phyloP scores from a whole-genome alignment of 192 early-diverging fungal genomes.

The Coemansia sp. region DNA sequence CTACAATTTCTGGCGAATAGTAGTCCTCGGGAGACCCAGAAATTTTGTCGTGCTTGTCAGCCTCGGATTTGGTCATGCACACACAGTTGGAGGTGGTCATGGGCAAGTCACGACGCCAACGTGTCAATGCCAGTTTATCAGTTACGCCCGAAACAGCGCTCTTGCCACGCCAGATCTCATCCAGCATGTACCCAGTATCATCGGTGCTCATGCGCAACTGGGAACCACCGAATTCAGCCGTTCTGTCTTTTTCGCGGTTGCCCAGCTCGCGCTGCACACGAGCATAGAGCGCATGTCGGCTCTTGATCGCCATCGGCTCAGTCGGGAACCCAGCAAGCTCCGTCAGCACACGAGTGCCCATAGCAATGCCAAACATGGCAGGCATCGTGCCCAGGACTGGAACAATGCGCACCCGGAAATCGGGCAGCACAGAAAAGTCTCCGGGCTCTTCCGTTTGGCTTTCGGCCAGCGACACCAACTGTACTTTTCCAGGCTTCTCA shows the following conservation, averaged over 20 bases:
- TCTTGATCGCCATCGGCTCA: constrained; percentile 73
- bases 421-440: constrained; percentile 89
- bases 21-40: constrained; percentile 26
- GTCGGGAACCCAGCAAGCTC: constrained; percentile 64
- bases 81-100: constrained; percentile 74
- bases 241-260: constrained; percentile 52
- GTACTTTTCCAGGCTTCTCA: constrained; percentile 90
- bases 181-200: constrained; percentile 85
- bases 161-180: constrained; percentile 85
- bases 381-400: constrained; percentile 89
- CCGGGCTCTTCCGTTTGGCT: constrained; percentile 77
- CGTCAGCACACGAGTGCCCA: constrained; percentile 84
- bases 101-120: constrained; percentile 76
- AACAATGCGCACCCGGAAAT: constrained; percentile 86
- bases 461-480: constrained; percentile 87
- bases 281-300: constrained; percentile 70
- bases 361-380: constrained; percentile 89
- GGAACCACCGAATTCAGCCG: constrained; percentile 20
- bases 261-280: constrained; percentile 74
- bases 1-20: constrained; percentile 37
- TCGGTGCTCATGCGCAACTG: constrained; percentile 48
- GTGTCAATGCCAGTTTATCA: constrained; percentile 70
- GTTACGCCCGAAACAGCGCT: constrained; percentile 72
- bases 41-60: constrained; percentile 55
- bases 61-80: constrained; percentile 81